Evolutionary conservation across 441 rosid species (phyloP), one percentile per base, ranked within the genome.

Genomic region (Kokia cookei): DNA sequence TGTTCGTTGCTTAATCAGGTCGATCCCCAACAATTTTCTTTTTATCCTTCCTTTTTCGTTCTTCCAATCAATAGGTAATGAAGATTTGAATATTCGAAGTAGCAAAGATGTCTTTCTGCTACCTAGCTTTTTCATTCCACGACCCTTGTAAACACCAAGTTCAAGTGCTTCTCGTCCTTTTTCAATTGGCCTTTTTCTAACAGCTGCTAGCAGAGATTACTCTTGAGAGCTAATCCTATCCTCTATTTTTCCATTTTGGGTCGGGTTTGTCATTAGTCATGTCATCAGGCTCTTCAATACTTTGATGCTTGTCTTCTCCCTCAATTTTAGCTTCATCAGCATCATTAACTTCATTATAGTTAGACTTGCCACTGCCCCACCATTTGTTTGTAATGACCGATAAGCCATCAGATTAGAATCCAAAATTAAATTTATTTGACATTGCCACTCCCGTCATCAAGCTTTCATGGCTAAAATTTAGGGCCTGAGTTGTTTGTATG

Each of bases 321-420:
- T 73, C 78, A 26, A 53, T 72, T 58, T 78, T 84, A 57, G 66
- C 67, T 65, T 65, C 83, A 63, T 70, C 80, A n/a, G 19, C 76
- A 54, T 50, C 40, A 6, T 40, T 48, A 26, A 24, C 51, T 29
- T 73, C 73, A 60, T 8, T 27, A 68, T 32, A 80, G 74, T 72
- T 77, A 24, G 67, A 76, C 37, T 61, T 73, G 79, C 78, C 43
- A 67, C 82, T 78, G 27, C 84, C 91, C 97, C 97, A 90, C 94
- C 97, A 91, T 80, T 85, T 90, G 65, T 85, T 79, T 3, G 88
- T 78, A 57, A 78, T 73, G 11, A 81, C 73, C 2, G 85, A 79
- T 71, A 91, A 86, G 61, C 94, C 93, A 32, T 77, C 74, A 5
- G 88, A 84, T 59, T 94, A 94, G 67, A 91, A 89, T 58, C 97